A percentile compares a stretch with the other conserved stretches of the same genome.
Evolutionary conservation across 2,329 filamentous ascomycete genomes (phyloP).

Genomic region (Aspergillus caelatus): DNA sequence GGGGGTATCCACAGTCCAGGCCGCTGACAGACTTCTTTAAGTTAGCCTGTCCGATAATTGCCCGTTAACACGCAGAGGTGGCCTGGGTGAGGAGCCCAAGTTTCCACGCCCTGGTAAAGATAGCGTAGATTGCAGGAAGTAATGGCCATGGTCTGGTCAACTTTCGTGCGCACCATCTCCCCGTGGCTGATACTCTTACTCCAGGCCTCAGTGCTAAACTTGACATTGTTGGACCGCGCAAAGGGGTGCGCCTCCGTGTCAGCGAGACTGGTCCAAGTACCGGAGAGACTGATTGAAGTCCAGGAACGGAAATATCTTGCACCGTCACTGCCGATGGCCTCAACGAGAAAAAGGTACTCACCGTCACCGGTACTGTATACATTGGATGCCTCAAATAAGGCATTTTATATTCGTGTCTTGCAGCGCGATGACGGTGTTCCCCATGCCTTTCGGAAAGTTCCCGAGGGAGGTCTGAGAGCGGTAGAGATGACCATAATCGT

Average conservation of each 20-base stretch:
- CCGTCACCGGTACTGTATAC: conserved; percentile 3
- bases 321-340: conserved; percentile 7
- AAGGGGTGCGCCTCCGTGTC: conserved; percentile 4
- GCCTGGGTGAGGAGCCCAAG: conserved; percentile 1
- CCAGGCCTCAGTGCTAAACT: not conserved
- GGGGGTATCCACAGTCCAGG: too few species aligned
- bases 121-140: conserved; percentile 5
- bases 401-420: not conserved
- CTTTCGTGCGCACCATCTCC: conserved; percentile 5
- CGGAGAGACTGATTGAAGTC: not conserved
- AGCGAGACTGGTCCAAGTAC: conserved; percentile 2
- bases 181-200: conserved; percentile 10
- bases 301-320: conserved; percentile 9
- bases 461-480: conserved; percentile 1
- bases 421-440: conserved; percentile 8
- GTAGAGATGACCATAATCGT: conserved; percentile 10
- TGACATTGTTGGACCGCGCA: not conserved
- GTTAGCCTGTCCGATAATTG: too few species aligned
- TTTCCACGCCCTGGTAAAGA: conserved; percentile 9
- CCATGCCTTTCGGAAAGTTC: conserved; percentile 9
- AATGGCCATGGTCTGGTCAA: conserved; percentile 11
- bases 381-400: conserved; percentile 8
- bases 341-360: conserved; percentile 4
- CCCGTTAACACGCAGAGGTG: too few species aligned
- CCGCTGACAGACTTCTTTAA: too few species aligned